A percentile compares a stretch with the other conserved stretches of the same genome.
These are phyloP conservation scores for Chlorella sorokiniana DNA, from an alignment of 139 green algal genomes.

Conservation along the genomic window DNA sequence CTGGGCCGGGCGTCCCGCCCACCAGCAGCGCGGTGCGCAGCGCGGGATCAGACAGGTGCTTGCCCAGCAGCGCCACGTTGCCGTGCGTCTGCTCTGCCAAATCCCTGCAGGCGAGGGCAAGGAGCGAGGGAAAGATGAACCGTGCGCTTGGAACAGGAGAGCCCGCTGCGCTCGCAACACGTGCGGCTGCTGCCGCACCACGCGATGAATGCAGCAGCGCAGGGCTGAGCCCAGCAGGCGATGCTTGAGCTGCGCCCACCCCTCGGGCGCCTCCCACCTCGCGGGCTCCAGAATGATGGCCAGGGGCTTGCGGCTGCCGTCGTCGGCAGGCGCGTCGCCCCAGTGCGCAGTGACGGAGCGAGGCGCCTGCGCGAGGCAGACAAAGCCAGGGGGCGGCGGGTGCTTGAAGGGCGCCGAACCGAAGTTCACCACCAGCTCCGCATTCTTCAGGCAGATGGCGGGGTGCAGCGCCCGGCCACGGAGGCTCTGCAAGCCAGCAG, in stretches of 20 bases:
- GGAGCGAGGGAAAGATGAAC: neutral
- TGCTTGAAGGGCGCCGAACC: constrained; percentile 46
- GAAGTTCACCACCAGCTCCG: constrained; percentile 76
- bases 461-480: constrained; percentile 66
- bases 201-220: too few species aligned
- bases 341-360: constrained; percentile 26
- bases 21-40: constrained; percentile 66
- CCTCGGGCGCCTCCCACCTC: neutral
- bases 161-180: too few species aligned
- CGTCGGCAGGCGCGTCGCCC: neutral
- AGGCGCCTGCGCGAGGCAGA: constrained; percentile 36
- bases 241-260: neutral
- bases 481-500: constrained; percentile 35
- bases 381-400: constrained; percentile 45
- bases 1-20: constrained; percentile 58
- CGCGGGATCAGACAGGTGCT: constrained; percentile 54
- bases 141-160: neutral
- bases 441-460: constrained; percentile 80
- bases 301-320: constrained; percentile 49
- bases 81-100: constrained; percentile 85
- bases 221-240: too few species aligned
- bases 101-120: constrained; percentile 47
- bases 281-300: constrained; percentile 83
- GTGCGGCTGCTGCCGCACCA: too few species aligned
- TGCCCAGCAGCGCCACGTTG: constrained; percentile 55